Evolutionary conservation across 129 eudicot genomes (phyloP), one percentile per base, ranked within the genome.

Genomic region (Chrysanthemum seticuspe): DNA sequence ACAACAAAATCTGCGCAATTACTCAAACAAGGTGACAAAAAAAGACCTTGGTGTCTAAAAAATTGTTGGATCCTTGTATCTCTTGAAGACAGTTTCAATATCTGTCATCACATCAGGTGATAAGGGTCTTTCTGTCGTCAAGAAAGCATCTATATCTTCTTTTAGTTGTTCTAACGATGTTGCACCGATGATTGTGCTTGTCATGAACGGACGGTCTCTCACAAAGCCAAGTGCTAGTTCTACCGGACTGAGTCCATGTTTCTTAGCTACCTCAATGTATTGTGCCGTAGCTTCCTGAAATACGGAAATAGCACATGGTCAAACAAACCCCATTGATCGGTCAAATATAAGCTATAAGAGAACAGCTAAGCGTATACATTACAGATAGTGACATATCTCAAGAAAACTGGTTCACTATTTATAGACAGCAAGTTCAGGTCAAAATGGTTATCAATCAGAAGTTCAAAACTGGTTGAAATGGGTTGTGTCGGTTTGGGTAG

Each of bases 131-230:
- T 83, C 80, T 0, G 87, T 84, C 2, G 86, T 87, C 72, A 90
- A 70, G 59, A 87, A 81, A 60, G 97, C 97, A 79, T 94, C 91
- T n/a, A 94, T 78, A 56, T 94, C 93, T 80, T 94, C 98, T 79
- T 81, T 94, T 44, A 94, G 50, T 72, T 94, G 98, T 44, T 90
- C 91, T 62, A 94, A 11, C 10, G 96, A 84, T 27, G 97, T 94
- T 40, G 98, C 97, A n/a, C 97, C 97, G 15, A 94, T 88, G 45
- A 94, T 94, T 53, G 97, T 81, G 67, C 98, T 94, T 0, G 96
- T 81, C 81, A 94, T 73, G 48, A 94, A 94, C 16, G 98, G 91
- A 2, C 93, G 92, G 65, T 88, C 98, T 51, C 97, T 82, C 52
- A 68, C 89, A 72, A 94, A 94, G 61, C 81, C 92, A 53, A 90